Percentiles rank a stretch among this genome's conserved stretches.
These are phyloP conservation scores for Penicillium decumbens DNA, from an alignment of 2,329 filamentous ascomycete species.

Conservation along the genomic window DNA sequence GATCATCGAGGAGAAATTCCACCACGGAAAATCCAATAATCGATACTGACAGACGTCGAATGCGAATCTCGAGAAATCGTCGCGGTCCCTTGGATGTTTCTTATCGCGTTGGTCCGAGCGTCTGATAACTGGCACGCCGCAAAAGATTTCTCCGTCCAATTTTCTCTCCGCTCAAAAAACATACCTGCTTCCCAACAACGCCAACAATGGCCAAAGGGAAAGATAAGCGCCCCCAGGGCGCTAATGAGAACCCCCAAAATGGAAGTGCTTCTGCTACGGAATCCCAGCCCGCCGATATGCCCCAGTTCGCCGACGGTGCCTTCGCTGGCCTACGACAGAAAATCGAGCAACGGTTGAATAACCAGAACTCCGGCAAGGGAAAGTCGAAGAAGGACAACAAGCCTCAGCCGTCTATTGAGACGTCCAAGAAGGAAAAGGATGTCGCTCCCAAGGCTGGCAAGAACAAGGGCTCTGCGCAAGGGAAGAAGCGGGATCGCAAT, in stretches of 20 bases:
- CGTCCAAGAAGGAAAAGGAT: constrained; percentile 28
- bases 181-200: constrained; percentile 13
- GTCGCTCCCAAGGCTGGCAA: constrained; percentile 18
- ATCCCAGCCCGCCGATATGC: constrained; percentile 24
- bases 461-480: constrained; percentile 27
- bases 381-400: constrained; percentile 31
- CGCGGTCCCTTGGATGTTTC: constrained; percentile 14
- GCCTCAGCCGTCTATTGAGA: constrained; percentile 17
- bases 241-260: constrained; percentile 15
- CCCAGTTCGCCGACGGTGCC: constrained; percentile 37
- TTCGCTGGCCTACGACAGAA: constrained; percentile 41
- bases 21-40: neutral
- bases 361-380: constrained; percentile 29
- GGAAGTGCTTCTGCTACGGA: constrained; percentile 16
- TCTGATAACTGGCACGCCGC: constrained; percentile 22
- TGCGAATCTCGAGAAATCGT: constrained; percentile 8
- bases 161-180: constrained; percentile 19
- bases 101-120: constrained; percentile 27
- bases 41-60: neutral
- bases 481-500: constrained; percentile 46
- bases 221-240: constrained; percentile 32
- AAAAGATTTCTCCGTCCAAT: constrained; percentile 28
- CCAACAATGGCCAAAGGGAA: constrained; percentile 38
- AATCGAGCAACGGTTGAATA: constrained; percentile 40
- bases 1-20: constrained; percentile 23